These are phyloP conservation scores for Pestalotiopsis sp. DNA, from an alignment of 2,329 filamentous ascomycete genomes.

Conservation along the genomic window DNA sequence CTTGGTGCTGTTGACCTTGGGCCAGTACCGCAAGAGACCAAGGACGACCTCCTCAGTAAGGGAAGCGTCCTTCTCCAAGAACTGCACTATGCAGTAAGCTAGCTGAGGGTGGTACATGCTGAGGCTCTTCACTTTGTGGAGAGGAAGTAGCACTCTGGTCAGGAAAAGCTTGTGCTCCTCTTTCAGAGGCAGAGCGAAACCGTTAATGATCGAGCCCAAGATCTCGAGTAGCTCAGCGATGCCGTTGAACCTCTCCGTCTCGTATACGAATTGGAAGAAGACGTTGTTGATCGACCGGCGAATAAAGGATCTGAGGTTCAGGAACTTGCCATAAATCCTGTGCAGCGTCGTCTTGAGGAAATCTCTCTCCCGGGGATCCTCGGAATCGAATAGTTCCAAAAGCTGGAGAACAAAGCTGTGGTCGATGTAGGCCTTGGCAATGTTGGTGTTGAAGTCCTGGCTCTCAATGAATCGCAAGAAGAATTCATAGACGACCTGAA, in stretches of 20 bases:
- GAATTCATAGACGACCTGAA: constrained; percentile 99
- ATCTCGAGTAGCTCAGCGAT: constrained; percentile 97
- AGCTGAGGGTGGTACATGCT: constrained; percentile 99
- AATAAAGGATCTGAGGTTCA: constrained; percentile 96
- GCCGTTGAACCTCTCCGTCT: constrained; percentile 97
- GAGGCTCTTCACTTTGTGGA: constrained; percentile 98
- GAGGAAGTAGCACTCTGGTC: constrained; percentile 85
- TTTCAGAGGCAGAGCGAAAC: constrained; percentile 93
- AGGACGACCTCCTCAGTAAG: constrained; percentile 98
- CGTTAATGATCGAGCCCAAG: constrained; percentile 97
- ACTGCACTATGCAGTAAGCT: constrained; percentile 98
- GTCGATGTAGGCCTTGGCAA: constrained; percentile 98
- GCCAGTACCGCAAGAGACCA: constrained; percentile 94
- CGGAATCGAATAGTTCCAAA: constrained; percentile 97
- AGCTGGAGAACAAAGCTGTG: constrained; percentile 96
- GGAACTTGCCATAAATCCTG: constrained; percentile 97
- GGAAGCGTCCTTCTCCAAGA: constrained; percentile 95
- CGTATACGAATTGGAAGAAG: constrained; percentile 99
- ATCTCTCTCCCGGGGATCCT: constrained; percentile 94
- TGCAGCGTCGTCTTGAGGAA: constrained; percentile 98
- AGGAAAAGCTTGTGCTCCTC: constrained; percentile 99
- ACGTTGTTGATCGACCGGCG: constrained; percentile 99
- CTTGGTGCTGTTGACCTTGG: constrained; percentile 99
- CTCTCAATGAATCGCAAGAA: constrained; percentile 99
- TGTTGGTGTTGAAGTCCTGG: constrained; percentile 99